phyloP scores from a whole-genome alignment of 1,284 basidiomycete genomes.

The Chondrostereum purpureum region DNA sequence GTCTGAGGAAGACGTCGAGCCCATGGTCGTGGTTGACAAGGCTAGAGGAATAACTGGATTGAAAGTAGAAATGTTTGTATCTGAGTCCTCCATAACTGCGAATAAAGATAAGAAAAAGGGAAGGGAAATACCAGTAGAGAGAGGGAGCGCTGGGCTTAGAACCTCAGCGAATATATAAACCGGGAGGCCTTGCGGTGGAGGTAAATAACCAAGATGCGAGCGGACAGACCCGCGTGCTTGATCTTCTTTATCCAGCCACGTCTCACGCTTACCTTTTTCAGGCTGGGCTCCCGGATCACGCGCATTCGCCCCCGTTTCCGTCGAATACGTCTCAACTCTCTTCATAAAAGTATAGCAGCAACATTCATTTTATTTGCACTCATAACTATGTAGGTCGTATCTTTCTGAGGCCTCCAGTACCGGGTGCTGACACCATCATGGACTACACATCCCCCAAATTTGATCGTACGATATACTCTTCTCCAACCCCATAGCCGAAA shows the following conservation, averaged over 20 bases:
- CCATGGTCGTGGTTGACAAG: slow-evolving; percentile 36
- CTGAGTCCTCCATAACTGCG: slow-evolving; percentile 24
- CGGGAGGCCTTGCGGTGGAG: slow-evolving; percentile 3
- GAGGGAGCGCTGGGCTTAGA: slow-evolving; percentile 5
- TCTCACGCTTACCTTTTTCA: slow-evolving; percentile 12
- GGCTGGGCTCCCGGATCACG: too few species aligned
- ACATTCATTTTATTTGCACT: too few species aligned
- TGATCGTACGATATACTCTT: too few species aligned
- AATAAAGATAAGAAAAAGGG: slow-evolving; percentile 15
- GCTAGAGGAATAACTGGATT: slow-evolving; percentile 28
- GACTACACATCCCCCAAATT: too few species aligned
- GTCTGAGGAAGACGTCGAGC: slow-evolving; percentile 52
- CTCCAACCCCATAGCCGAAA: too few species aligned
- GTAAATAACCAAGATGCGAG: slow-evolving; percentile 16
- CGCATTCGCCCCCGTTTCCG: too few species aligned
- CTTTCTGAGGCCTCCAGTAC: too few species aligned
- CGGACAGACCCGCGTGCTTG: slow-evolving; percentile 12
- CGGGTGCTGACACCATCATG: too few species aligned
- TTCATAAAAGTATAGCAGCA: too few species aligned
- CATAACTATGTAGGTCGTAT: too few species aligned
- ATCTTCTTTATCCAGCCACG: slow-evolving; percentile 7
- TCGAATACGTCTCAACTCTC: too few species aligned
- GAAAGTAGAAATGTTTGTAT: slow-evolving; percentile 29
- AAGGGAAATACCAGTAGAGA: slow-evolving; percentile 4
- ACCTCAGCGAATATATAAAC: slow-evolving; percentile 2